Evolutionary conservation across 495 filamentous ascomycete species (phyloP).

Genomic region (Xylaria castorea): DNA sequence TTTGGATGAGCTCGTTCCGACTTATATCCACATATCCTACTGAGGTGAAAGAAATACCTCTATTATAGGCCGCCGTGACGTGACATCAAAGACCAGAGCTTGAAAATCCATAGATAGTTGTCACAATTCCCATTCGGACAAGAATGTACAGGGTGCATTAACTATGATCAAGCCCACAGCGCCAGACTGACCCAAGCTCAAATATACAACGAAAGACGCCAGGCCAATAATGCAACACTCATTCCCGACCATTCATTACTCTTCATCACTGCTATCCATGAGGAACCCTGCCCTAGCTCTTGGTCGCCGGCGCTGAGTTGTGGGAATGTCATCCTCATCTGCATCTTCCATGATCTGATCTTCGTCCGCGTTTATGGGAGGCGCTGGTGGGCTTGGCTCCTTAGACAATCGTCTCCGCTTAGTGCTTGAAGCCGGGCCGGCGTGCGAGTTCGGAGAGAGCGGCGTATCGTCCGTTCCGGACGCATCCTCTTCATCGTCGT

Average conservation of each 20-base stretch:
- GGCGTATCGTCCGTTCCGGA: constrained; percentile 38
- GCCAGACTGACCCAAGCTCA: neutral
- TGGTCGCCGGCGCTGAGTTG: constrained; percentile 40
- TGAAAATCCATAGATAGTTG: neutral
- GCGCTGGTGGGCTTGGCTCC: constrained; percentile 27
- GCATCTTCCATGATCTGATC: constrained; percentile 37
- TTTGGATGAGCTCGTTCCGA: neutral
- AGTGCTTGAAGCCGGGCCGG: constrained; percentile 22
- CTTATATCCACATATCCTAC: neutral
- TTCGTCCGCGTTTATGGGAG: constrained; percentile 25
- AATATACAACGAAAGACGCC: neutral
- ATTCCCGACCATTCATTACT: constrained; percentile 40
- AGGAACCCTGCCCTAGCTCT: constrained; percentile 59
- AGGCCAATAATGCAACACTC: constrained; percentile 17
- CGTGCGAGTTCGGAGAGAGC: constrained; percentile 38
- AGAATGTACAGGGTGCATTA: neutral
- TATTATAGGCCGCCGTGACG: neutral
- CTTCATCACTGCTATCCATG: constrained; percentile 64
- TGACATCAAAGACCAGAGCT: neutral
- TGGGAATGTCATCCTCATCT: constrained; percentile 48
- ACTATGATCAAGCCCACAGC: neutral
- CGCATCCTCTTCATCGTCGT: constrained; percentile 40
- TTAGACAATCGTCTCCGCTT: constrained; percentile 39
- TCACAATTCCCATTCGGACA: neutral
- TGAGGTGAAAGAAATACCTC: neutral